These are phyloP conservation scores for Cryptococcus sp. DNA, from an alignment of 1,284 basidiomycete genomes.

Conservation along the genomic window DNA sequence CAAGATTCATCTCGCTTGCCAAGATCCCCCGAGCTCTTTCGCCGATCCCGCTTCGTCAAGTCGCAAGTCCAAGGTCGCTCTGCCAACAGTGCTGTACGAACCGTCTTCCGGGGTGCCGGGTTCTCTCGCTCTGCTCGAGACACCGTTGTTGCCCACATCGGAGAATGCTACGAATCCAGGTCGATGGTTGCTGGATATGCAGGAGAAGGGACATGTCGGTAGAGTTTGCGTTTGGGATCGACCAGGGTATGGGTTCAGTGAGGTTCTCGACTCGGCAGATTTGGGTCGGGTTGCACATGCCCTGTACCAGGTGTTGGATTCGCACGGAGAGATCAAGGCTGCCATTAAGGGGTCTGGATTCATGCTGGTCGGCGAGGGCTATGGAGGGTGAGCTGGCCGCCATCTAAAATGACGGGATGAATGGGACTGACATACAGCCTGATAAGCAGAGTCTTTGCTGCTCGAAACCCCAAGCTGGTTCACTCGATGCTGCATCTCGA, in stretches of 20 bases:
- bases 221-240: constrained; percentile 42
- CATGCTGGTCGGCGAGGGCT: constrained; percentile 38
- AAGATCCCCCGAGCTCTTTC: constrained; percentile 20
- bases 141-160: constrained; percentile 19
- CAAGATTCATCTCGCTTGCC: constrained; percentile 35
- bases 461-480: constrained; percentile 26
- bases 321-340: constrained; percentile 16
- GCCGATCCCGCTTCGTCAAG: neutral
- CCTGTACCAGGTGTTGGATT: constrained; percentile 26
- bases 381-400: constrained; percentile 32
- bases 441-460: constrained; percentile 34
- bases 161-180: constrained; percentile 25
- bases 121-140: constrained; percentile 29
- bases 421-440: constrained; percentile 17
- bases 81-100: constrained; percentile 39
- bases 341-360: constrained; percentile 10
- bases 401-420: neutral
- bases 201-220: constrained; percentile 30
- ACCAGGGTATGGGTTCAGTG: constrained; percentile 43
- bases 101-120: constrained; percentile 40
- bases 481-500: constrained; percentile 40
- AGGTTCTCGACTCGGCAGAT: constrained; percentile 28
- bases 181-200: constrained; percentile 37
- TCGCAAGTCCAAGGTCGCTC: neutral
- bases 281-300: constrained; percentile 33